Conservation (phyloP, 2,329 filamentous ascomycete species). For the Apiospora pterosperma region DNA sequence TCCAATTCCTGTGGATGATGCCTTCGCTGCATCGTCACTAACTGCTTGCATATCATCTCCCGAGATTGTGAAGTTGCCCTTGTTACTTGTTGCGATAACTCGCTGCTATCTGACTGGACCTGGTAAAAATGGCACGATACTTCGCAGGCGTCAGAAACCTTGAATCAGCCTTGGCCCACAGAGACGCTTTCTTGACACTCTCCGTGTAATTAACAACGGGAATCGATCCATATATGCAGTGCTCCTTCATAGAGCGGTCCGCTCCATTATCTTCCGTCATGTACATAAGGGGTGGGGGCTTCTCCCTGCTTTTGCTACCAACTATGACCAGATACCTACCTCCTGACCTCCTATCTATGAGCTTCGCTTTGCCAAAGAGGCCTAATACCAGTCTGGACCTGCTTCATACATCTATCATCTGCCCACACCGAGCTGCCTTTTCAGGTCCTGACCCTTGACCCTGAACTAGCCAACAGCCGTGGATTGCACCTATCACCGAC, state of each 20-base stretch:
- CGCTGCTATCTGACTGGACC: slow-evolving; percentile 34
- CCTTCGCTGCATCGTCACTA: slow-evolving; percentile 26
- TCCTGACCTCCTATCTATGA: slow-evolving; percentile 6
- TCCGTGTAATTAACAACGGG: slow-evolving; percentile 6
- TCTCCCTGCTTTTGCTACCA: slow-evolving; percentile 10
- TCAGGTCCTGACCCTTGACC: neutral
- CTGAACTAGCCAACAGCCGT: slow-evolving; percentile 8
- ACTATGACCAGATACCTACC: slow-evolving; percentile 8
- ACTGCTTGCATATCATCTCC: slow-evolving; percentile 32
- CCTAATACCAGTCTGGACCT: neutral
- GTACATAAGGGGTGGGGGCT: slow-evolving; percentile 15
- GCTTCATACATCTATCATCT: neutral
- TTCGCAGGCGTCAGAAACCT: slow-evolving; percentile 10
- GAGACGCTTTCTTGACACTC: slow-evolving; percentile 8
- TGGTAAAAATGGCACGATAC: slow-evolving; percentile 15
- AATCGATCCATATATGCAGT: slow-evolving; percentile 6
- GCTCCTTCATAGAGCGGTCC: neutral
- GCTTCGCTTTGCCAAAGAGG: slow-evolving; percentile 1
- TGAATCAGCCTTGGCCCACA: slow-evolving; percentile 15
- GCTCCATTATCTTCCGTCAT: neutral
- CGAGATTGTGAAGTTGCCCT: slow-evolving; percentile 29
- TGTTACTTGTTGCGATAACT: slow-evolving; percentile 30
- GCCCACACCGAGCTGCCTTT: neutral
- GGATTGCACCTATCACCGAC: slow-evolving; percentile 11
- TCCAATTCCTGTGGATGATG: slow-evolving; percentile 19